These are phyloP conservation scores for Apiosordaria backusii DNA, from an alignment of 495 filamentous ascomycete species.

Conservation along the genomic window DNA sequence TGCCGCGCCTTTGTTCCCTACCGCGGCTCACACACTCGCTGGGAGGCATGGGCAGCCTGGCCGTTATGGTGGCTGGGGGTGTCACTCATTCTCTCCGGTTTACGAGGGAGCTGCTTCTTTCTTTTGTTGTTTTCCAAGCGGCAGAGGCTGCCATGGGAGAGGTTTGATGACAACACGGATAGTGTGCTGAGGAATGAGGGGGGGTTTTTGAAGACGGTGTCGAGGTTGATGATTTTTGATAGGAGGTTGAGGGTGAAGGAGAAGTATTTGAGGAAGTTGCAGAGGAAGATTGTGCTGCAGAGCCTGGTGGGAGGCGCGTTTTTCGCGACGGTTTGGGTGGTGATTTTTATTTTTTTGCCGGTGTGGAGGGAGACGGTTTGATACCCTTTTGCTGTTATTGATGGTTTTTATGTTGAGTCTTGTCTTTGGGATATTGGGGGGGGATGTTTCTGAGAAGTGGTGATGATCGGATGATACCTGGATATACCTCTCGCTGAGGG, in stretches of 20 bases:
- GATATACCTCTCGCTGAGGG: not conserved
- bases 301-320: slow-evolving; percentile 35
- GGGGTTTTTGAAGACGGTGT: slow-evolving; percentile 23
- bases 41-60: slow-evolving; percentile 38
- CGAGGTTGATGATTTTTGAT: slow-evolving; percentile 44
- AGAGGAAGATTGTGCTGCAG: slow-evolving; percentile 41
- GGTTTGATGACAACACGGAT: slow-evolving; percentile 33
- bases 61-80: slow-evolving; percentile 42
- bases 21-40: slow-evolving; percentile 32
- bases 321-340: slow-evolving; percentile 35
- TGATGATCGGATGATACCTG: not conserved
- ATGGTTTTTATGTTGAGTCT: not conserved
- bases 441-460: not conserved
- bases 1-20: slow-evolving; percentile 32
- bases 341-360: slow-evolving; percentile 39
- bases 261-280: slow-evolving; percentile 34
- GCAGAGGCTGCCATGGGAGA: slow-evolving; percentile 42
- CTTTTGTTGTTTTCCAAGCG: slow-evolving; percentile 39
- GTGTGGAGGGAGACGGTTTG: slow-evolving; percentile 37
- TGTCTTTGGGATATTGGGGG: not conserved
- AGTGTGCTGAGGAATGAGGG: slow-evolving; percentile 8
- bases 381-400: not conserved
- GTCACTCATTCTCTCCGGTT: slow-evolving; percentile 34
- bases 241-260: slow-evolving; percentile 42
- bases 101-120: slow-evolving; percentile 43